Evolutionary conservation across 2,329 filamentous ascomycete species (phyloP), one percentile per base, ranked within the genome.

Genomic region (Ophiocordyceps sinensis): DNA sequence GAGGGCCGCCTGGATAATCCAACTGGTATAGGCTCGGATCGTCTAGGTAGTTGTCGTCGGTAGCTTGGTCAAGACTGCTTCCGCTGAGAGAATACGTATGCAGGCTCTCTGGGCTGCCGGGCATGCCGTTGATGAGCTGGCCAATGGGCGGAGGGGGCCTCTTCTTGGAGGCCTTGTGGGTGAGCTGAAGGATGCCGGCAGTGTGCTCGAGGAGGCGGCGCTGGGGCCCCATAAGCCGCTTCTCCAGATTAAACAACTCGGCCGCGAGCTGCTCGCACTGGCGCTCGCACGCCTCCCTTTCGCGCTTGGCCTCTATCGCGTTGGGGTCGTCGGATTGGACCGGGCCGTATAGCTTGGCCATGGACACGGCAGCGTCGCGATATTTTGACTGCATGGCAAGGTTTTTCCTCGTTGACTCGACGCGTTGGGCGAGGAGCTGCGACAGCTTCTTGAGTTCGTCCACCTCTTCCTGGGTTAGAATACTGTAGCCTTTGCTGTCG

Each of bases 361-460:
- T 79, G 34, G 87, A 94, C 48, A 82, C 75, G 11, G 91, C 86
- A 1, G 91, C 91, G 70, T 96, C 89, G 51, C 87, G 83, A 52
- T 95, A 86, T 65, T 96, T 98, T 41, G 79, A 83, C 60, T 98
- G 91, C 37, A 96, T 78, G 28, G 80, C 79, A 31, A 98, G 71
- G 61, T 89, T 94, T 45, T 85, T 76, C 49, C 81, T 78, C 17
- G 85, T 79, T 31, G 85, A 80, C 46, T 89, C 84, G 49, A 94
- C 79, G n/a, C 85, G 81, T 54, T 79, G 75, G 23, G 73, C 70
- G 39, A 96, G 63, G 30, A 77, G 68, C 44, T 77, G 74, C 47
- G 80, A 75, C 65, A 94, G 85, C 59, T 87, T 94, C 70, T 96
- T 98, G 52, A 96, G 64, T 37, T 77, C 73, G 49, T 96, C 91